Evolutionary conservation across 805 yeast genomes (phyloP).

Genomic region (Hanseniaspora occidentalis): DNA sequence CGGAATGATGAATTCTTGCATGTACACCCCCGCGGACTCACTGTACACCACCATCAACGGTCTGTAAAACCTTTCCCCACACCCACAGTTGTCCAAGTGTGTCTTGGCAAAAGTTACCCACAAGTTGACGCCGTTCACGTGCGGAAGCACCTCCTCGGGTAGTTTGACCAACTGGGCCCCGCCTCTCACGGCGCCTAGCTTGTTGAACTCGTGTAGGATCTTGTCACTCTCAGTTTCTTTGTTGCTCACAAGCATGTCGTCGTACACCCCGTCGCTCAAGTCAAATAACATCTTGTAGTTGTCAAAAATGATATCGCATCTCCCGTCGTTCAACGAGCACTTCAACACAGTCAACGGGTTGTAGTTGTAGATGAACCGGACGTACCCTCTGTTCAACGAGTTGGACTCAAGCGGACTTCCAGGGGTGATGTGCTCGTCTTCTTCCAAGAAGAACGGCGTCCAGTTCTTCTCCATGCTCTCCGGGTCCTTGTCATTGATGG

Average conservation of each 20-base stretch:
- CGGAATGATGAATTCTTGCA: background rate
- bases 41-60: background rate
- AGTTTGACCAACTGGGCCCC: conserved; percentile 14
- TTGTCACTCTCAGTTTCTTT: no score
- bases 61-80: conserved; percentile 1
- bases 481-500: background rate
- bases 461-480: background rate
- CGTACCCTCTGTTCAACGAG: conserved; percentile 13
- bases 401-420: background rate
- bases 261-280: background rate
- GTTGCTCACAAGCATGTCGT: no score
- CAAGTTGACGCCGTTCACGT: background rate
- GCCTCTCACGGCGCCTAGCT: conserved; percentile 9
- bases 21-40: background rate
- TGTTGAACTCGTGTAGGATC: no score
- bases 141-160: conserved; percentile 10
- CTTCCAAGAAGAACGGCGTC: conserved; percentile 1
- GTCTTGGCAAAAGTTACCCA: conserved; percentile 1
- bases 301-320: conserved; percentile 11
- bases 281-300: conserved; percentile 6
- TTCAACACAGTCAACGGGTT: conserved; percentile 12
- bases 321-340: conserved; percentile 14
- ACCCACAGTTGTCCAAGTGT: conserved; percentile 1
- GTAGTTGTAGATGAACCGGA: conserved; percentile 13
- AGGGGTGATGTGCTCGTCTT: background rate